A percentile compares a stretch with the other conserved stretches of the same genome.
These are phyloP conservation scores for Lepidopterella palustris DNA, from an alignment of 495 filamentous ascomycete genomes.

Conservation along the genomic window DNA sequence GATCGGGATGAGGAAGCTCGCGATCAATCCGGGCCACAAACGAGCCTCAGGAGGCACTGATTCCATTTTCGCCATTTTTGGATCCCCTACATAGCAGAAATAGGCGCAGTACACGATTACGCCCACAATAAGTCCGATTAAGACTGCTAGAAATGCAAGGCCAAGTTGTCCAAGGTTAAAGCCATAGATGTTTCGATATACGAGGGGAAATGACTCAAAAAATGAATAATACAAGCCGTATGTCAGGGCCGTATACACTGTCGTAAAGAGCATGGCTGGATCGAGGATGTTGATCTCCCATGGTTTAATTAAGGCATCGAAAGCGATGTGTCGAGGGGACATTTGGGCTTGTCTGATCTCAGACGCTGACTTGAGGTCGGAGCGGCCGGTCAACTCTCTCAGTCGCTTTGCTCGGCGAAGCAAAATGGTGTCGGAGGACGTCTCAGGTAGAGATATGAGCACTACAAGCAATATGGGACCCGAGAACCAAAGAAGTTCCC, in stretches of 20 bases:
- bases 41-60: conserved; percentile 44
- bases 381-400: conserved; percentile 35
- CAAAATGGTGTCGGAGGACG: conserved; percentile 44
- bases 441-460: conserved; percentile 50
- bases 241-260: conserved; percentile 54
- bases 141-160: conserved; percentile 56
- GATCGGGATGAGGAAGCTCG: conserved; percentile 46
- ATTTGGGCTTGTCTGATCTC: conserved; percentile 40
- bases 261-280: conserved; percentile 55
- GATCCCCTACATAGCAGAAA: conserved; percentile 46
- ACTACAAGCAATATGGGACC: conserved; percentile 41
- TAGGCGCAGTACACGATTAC: conserved; percentile 47
- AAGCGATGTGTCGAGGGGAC: conserved; percentile 38
- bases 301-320: conserved; percentile 56
- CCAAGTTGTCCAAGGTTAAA: conserved; percentile 55
- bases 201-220: conserved; percentile 64
- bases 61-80: conserved; percentile 39
- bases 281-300: conserved; percentile 57
- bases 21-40: conserved; percentile 49
- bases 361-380: conserved; percentile 19
- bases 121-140: conserved; percentile 48
- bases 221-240: conserved; percentile 64
- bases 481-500: conserved; percentile 41
- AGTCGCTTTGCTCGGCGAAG: conserved; percentile 47
- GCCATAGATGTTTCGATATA: conserved; percentile 55